A percentile compares a stretch with the other conserved stretches of the same genome.
Conservation (phyloP, 176 grass and related monocot species). For the Rhynchospora tenuis region DNA sequence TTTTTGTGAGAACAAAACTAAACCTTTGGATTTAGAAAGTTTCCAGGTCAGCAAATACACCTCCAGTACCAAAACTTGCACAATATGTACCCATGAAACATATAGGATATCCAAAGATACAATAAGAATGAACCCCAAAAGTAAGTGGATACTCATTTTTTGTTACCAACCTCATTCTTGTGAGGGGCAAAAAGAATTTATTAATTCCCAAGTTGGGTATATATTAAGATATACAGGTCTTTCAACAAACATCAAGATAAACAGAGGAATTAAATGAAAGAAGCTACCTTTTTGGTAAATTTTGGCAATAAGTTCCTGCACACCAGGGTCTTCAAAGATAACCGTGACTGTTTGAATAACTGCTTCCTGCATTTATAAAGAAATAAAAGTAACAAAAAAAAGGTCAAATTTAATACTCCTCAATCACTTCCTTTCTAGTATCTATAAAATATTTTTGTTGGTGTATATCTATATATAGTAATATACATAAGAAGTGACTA, state of each 20-base stretch:
- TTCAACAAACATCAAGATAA: too few species aligned
- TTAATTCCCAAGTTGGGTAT: not conserved
- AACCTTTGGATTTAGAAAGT: not conserved
- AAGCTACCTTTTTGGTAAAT: slow-evolving; percentile 90
- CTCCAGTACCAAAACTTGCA: not conserved
- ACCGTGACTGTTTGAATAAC: slow-evolving; percentile 78
- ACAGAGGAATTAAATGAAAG: not conserved
- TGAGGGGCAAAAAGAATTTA: not conserved
- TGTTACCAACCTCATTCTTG: not conserved
- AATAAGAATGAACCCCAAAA: not conserved
- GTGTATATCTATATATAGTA: not conserved
- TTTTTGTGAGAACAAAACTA: not conserved
- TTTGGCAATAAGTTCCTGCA: slow-evolving; percentile 80
- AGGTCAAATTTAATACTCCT: slow-evolving; percentile 17
- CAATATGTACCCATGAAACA: not conserved
- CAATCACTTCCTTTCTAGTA: slow-evolving; percentile 19
- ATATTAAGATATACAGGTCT: not conserved
- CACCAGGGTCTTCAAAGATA: slow-evolving; percentile 99
- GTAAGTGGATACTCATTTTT: not conserved
- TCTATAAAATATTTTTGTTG: slow-evolving; percentile 1
- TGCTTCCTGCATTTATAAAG: slow-evolving; percentile 49
- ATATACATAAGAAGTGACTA: slow-evolving; percentile 5
- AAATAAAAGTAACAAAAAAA: slow-evolving; percentile 18
- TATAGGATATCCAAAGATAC: not conserved
- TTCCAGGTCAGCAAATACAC: not conserved